These are phyloP conservation scores for Monosporozyma unispora DNA, from an alignment of 805 yeast species.

Conservation along the genomic window DNA sequence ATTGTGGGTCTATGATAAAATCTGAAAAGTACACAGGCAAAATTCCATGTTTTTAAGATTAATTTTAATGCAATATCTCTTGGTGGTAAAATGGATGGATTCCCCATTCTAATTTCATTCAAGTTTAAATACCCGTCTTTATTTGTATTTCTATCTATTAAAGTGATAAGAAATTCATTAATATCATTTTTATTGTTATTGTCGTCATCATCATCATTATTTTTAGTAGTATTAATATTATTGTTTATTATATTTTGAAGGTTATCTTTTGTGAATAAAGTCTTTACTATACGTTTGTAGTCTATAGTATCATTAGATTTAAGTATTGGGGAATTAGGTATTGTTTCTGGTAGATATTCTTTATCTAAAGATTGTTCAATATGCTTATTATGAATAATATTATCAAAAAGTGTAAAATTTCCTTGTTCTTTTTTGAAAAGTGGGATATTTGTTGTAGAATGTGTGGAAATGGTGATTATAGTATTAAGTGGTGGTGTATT, in stretches of 20 bases:
- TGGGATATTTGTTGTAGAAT: not conserved
- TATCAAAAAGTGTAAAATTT: not conserved
- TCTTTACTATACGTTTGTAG: conserved; percentile 6
- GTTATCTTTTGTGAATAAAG: conserved; percentile 4
- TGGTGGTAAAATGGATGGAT: conserved; percentile 44
- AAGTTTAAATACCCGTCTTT: not conserved
- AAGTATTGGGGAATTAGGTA: not conserved
- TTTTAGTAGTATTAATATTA: too few relatives aligned
- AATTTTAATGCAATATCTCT: conserved; percentile 62
- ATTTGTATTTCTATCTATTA: conserved; percentile 1
- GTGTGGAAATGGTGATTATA: not conserved
- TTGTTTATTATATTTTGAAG: conserved; percentile 3
- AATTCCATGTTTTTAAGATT: conserved; percentile 71
- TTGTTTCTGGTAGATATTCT: not conserved
- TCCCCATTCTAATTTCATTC: not conserved
- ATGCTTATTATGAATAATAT: not conserved
- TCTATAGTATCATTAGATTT: not conserved
- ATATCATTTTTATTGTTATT: not conserved
- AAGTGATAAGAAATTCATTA: conserved; percentile 3
- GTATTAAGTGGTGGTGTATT: not conserved
- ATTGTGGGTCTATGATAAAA: conserved; percentile 82
- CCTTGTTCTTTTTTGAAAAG: not conserved
- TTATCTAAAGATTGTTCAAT: not conserved
- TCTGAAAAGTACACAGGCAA: conserved; percentile 76
- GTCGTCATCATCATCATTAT: too few relatives aligned